A percentile compares a stretch with the other conserved stretches of the same genome.
These are phyloP conservation scores for Aspergillus diversus DNA, from an alignment of 495 filamentous ascomycete genomes.

Conservation along the genomic window DNA sequence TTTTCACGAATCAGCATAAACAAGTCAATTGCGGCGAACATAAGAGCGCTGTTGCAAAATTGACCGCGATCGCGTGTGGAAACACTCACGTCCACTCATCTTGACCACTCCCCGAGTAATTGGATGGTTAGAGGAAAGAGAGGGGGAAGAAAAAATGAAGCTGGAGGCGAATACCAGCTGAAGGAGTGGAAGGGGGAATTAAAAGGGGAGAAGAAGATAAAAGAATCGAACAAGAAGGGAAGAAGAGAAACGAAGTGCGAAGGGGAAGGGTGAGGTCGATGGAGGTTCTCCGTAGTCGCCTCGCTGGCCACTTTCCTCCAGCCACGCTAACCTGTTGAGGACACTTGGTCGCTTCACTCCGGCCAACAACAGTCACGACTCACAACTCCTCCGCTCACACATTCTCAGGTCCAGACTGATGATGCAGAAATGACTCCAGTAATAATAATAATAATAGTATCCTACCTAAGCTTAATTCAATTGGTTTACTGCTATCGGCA, in stretches of 20 bases:
- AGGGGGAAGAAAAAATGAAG: conserved; percentile 29
- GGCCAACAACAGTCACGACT: too few species aligned
- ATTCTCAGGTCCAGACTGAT: too few species aligned
- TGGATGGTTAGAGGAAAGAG: conserved; percentile 11
- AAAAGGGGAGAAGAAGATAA: conserved; percentile 44
- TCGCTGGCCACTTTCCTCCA: conserved; percentile 50
- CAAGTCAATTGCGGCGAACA: conserved; percentile 35
- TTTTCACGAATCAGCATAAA: conserved; percentile 22
- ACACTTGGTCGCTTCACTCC: conserved; percentile 45
- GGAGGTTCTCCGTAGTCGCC: conserved; percentile 28
- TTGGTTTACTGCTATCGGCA: too few species aligned
- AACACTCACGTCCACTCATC: conserved; percentile 53
- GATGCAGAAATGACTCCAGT: too few species aligned
- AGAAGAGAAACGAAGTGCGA: conserved; percentile 37
- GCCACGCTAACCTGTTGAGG: conserved; percentile 49
- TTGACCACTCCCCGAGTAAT: conserved; percentile 44
- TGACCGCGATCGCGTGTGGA: conserved; percentile 44
- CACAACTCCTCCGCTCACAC: neutral
- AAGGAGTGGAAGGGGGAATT: conserved; percentile 45
- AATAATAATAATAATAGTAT: too few species aligned
- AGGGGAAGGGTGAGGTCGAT: conserved; percentile 28
- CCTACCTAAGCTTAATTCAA: too few species aligned
- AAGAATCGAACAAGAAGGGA: conserved; percentile 34
- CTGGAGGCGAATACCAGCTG: conserved; percentile 63
- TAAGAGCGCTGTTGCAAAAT: conserved; percentile 30